Evolutionary conservation across 345 rosid genomes (phyloP).

Genomic region (Gossypium herbaceum): DNA sequence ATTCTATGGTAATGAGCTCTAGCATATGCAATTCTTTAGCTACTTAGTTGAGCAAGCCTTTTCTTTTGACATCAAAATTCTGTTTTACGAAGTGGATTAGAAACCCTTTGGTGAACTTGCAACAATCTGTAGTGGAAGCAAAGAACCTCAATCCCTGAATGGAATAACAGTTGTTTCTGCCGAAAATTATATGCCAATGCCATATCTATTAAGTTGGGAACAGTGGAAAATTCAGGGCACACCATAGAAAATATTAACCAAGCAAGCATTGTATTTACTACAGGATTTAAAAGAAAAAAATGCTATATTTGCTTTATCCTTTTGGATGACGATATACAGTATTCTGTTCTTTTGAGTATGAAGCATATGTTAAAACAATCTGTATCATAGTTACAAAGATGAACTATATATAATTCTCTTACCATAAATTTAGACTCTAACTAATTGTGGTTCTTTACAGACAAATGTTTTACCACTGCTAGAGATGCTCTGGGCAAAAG

Average conservation of each 20-base stretch:
- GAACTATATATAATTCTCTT: neutral
- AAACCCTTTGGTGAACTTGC: neutral
- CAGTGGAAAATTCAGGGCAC: neutral
- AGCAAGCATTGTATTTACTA: neutral
- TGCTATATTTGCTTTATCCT: neutral
- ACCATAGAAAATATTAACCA: neutral
- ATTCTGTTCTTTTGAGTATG: neutral
- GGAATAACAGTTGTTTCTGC: neutral
- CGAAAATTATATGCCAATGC: neutral
- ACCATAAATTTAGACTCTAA: neutral
- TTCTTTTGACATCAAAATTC: neutral
- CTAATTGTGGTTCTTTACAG: conserved; percentile 3
- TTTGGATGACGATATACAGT: neutral
- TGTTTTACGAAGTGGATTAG: neutral
- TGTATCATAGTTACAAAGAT: neutral
- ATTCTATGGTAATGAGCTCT: conserved; percentile 22
- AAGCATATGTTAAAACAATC: neutral
- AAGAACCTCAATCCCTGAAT: neutral
- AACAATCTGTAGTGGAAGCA: neutral
- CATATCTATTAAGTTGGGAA: neutral
- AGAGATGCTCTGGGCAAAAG: neutral
- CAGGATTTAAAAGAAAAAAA: neutral
- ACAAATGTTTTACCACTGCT: neutral
- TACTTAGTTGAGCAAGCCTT: neutral
- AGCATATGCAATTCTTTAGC: neutral